Evolutionary conservation across 2,329 filamentous ascomycete species (phyloP), one percentile per base, ranked within the genome.

Genomic region (Trichophyton simii): DNA sequence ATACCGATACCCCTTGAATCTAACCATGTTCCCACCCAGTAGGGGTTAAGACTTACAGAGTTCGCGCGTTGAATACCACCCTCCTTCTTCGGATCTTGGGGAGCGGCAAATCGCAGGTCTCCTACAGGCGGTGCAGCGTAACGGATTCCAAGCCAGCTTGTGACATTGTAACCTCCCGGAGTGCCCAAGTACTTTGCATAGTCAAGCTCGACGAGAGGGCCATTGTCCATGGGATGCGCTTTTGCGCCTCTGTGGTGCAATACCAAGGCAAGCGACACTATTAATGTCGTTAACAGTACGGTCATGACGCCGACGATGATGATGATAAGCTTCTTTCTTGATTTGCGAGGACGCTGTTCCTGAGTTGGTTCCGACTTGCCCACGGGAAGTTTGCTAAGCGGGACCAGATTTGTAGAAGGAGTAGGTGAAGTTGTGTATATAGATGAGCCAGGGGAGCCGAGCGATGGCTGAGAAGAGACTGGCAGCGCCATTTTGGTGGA

Each of bases 171-270:
- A 0, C 72, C 66, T 1, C 80, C 75, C 1, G 76, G 68, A 3
- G 75, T 72, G 7, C 88, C 88, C 58, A 78, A 72, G 68, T 91
- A 90, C 28, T 77, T 80, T 34, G 85, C 80, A 69, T 91, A 91
- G 2, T 79, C 80, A 22, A 91, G 76, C 64, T 88, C 77, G 13
- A 90, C 83, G 2, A 77, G 65, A 8, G 68, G 61, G 22, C 67
- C 65, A 52, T 55, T 13, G 2, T 9, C 5, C 15, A 36, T 3
- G 13, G n/a, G 41, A 2, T 44, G 52, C 4, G 25, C 13, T n/a
- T 11, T 18, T 8, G 52, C 2, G 20, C 52, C 52, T n/a, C 13
- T 55, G n/a, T 31, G 52, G 8, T 36, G 22, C 28, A 55, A 9
- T 20, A 55, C 52, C 13, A 55, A n/a, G 2, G 34, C 52, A 18